Base-by-base conservation (phyloP, 495 filamentous ascomycete species). In the Penicillium nucicola region DNA sequence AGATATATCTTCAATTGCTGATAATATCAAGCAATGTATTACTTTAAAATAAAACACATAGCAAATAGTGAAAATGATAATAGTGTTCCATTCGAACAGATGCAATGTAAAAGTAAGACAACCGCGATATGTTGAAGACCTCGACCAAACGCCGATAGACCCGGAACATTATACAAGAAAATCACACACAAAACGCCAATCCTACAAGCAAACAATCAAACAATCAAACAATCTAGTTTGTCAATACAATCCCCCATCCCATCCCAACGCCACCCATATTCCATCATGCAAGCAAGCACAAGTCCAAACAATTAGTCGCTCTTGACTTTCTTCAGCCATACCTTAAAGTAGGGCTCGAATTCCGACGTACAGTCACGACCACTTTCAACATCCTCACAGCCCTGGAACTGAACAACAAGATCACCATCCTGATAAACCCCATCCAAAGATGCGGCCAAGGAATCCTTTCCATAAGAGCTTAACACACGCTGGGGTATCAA, bases 401-500 rank as follows among this genome's bases (percentile, higher is more conserved):
- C 82, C 14, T 75, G 69, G 51, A 97, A 89, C 14, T 82, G 76
- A 55, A 95, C 81, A 1, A 91, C 77, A 41, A 97, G 84, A 58
- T 99, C 93, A 0, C 89, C 95, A n/a, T 95, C 88, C n/a, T 67
- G 64, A 40, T 75, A 74, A 1, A 63, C 64, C 6, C 76, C 81
- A 58, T 81, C 76, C 18, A 48, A 56, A n/a, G 65, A 63, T 11
- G 65, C 65, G 20, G 67, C 71, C 1, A 65, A 52, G 6, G 77
- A 71, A 44, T 80, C 77, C 20, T 72, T 66, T 58, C 71, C 77
- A 64, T 95, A 96, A 4, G 90, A 76, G 65, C 95, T 95, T 59
- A 99, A 68, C 32, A 78, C 71, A 15, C 84, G 79, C 70, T 97
- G 92, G 3, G 90, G 90, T 15, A 99, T 71, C 11, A 99, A 72